Evolutionary conservation across 768 basidiomycete genomes (phyloP).

Genomic region (Boletus speciosus): DNA sequence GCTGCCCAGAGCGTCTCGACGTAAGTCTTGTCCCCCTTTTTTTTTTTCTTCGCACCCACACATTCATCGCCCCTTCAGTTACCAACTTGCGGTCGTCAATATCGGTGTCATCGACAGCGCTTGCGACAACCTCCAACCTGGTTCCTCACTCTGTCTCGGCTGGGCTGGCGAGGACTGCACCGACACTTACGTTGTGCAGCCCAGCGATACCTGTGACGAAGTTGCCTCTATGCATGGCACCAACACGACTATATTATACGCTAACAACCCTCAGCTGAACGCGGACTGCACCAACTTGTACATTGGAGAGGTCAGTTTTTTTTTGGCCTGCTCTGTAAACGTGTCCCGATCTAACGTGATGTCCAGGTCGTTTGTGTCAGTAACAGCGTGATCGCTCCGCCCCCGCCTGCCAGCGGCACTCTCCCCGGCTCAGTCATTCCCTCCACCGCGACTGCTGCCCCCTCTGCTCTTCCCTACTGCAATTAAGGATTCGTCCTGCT

Average conservation of each 20-base stretch:
- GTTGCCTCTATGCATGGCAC: constrained; percentile 40
- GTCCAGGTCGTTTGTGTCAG: constrained; percentile 54
- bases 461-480: constrained; percentile 41
- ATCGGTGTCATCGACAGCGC: constrained; percentile 40
- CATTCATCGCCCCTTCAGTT: constrained; percentile 39
- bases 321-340: neutral
- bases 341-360: neutral
- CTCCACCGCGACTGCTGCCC: constrained; percentile 27
- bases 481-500: constrained; percentile 32
- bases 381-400: constrained; percentile 39
- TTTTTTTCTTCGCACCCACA: neutral
- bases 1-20: constrained; percentile 59
- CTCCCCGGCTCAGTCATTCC: constrained; percentile 30
- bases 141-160: constrained; percentile 60
- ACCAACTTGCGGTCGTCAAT: constrained; percentile 71
- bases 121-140: constrained; percentile 60
- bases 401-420: constrained; percentile 35
- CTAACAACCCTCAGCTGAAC: constrained; percentile 76
- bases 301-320: constrained; percentile 60
- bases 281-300: constrained; percentile 61
- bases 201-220: constrained; percentile 56
- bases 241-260: constrained; percentile 50
- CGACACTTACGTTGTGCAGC: constrained; percentile 52
- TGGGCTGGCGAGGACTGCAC: constrained; percentile 56
- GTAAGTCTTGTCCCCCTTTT: constrained; percentile 35